These are phyloP conservation scores for Pseudomonodictys pantanalensis DNA, from an alignment of 495 filamentous ascomycete genomes.

Conservation along the genomic window DNA sequence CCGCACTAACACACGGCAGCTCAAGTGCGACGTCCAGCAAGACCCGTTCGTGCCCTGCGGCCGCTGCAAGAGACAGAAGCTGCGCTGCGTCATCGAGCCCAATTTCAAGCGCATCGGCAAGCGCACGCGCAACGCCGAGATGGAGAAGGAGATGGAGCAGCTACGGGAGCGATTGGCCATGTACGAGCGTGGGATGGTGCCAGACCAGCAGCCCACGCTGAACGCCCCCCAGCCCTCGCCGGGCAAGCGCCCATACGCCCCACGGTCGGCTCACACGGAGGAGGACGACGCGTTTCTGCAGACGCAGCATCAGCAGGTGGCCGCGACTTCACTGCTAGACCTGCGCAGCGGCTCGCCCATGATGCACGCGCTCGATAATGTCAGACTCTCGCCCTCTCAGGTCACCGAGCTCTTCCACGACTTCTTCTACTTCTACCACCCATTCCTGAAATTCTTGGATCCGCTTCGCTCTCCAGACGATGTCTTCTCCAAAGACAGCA, in stretches of 20 bases:
- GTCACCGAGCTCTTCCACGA: slow-evolving; percentile 73
- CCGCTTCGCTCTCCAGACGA: slow-evolving; percentile 63
- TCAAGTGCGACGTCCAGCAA: slow-evolving; percentile 87
- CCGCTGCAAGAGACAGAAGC: slow-evolving; percentile 78
- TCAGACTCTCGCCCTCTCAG: slow-evolving; percentile 68
- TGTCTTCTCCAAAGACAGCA: slow-evolving; percentile 68
- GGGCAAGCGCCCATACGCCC: slow-evolving; percentile 21
- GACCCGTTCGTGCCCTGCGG: slow-evolving; percentile 79
- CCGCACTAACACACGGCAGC: slow-evolving; percentile 44
- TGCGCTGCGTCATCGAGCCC: slow-evolving; percentile 87
- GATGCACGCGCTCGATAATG: slow-evolving; percentile 60
- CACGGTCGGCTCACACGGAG: slow-evolving; percentile 28
- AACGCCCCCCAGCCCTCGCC: slow-evolving; percentile 23
- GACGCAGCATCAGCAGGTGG: slow-evolving; percentile 62
- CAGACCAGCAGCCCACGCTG: slow-evolving; percentile 5
- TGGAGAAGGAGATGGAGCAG: slow-evolving; percentile 67
- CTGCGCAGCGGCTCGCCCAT: slow-evolving; percentile 53
- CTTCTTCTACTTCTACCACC: slow-evolving; percentile 78
- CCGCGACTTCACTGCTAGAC: slow-evolving; percentile 77
- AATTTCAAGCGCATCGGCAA: slow-evolving; percentile 94
- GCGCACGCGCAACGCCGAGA: slow-evolving; percentile 84
- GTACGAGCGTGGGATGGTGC: slow-evolving; percentile 28
- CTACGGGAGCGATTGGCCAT: slow-evolving; percentile 49
- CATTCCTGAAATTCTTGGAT: slow-evolving; percentile 79
- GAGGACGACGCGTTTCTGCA: slow-evolving; percentile 58